Base-by-base conservation (phyloP, 1,284 basidiomycete genomes). In the Cutaneotrichosporon dermatis region DNA sequence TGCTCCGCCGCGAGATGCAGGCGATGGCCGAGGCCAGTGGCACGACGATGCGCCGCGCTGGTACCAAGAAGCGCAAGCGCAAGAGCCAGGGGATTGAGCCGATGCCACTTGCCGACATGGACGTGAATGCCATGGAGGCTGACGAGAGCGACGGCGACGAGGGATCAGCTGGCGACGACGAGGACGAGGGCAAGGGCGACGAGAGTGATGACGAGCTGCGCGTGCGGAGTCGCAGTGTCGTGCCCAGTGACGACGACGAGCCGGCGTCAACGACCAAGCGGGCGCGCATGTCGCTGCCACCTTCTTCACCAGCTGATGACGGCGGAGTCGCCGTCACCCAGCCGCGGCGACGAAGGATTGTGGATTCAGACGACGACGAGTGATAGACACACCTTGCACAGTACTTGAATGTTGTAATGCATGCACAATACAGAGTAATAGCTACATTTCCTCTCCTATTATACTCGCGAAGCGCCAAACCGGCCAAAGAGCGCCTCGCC, bases 1-100 rank as follows among this genome's bases (percentile, higher is more conserved):
- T 70, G 59, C 71, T 85, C 50, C 77, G 85, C 52, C 79, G 80
- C 65, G 80, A 79, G 69, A 83, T 81, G 63, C 79, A 80, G 46
- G 72, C 71, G 53, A 80, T 82, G 50, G 83, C 85, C 37, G 78
- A 78, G 43, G 73, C 81, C 68, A 61, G 57, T 9, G 72, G 68
- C 4, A 63, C 60, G 15, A 57, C 50, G n/a, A 67, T 70, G 66
- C 67, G 61, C 49, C 46, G 39, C 2, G 50, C 51, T 43, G 56
- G n/a, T 53, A 76, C 66, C 33, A 75, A 72, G 66, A 73, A 74
- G 57, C 65, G 72, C 45, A 76, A 71, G 60, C 62, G 66, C 39
- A 66, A 61, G 49, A 45, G 54, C 2, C 58, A 62, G 51, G 59
- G 53, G 5, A 53, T 75, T 2, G 57, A 46, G 25, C 35, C 53